Base-by-base conservation (phyloP, 352 stramenopile species). In the Pythium volutum region DNA sequence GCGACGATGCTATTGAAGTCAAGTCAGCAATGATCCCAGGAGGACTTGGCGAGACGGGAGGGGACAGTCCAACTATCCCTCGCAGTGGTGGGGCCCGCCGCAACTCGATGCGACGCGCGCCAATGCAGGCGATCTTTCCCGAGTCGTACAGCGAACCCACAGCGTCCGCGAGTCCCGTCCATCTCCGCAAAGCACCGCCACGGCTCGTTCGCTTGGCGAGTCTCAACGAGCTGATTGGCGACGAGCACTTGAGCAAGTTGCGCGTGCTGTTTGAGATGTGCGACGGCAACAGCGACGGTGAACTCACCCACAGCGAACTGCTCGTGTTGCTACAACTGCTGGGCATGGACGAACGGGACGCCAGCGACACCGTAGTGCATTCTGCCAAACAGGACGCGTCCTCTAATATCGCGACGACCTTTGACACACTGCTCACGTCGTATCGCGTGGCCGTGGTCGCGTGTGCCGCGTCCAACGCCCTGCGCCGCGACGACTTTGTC, bases 281-380 rank as follows among this genome's bases (percentile, higher is more conserved):
- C 47, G 70, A 81, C 20, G 43, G 55, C 20, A 62, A 84, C 16
- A 67, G 75, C 27, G 67, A 84, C 53, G 70, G 70, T 36, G 59
- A 71, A 2, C 5, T 80, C 22, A 71, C 64, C 3, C 15, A 53
- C 0, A 69, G 56, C 2, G 71, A 81, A 15, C 52, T 79, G 34
- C 34, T 79, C 26, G 22, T 63, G 23, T 36, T 63, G 36, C 29
- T 63, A 16, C 47, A 73, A 31, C 50, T 84, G 7, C 66, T 79
- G 16, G 75, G 73, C 0, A 34, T 66, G 6, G 57, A 56, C 11
- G 45, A 58, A 26, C 53, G n/a, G 27, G 49, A 71, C 9, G 57
- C 50, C 0, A 29, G 16, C 1, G 45, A 36, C 10, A 48, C 62
- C 16, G 52, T 41, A 2, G 22, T 41, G 34, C n/a, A n/a, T n/a